Evolutionary conservation across 768 basidiomycete species (phyloP), one percentile per base, ranked within the genome.

Genomic region (Pleurotus tuoliensis): DNA sequence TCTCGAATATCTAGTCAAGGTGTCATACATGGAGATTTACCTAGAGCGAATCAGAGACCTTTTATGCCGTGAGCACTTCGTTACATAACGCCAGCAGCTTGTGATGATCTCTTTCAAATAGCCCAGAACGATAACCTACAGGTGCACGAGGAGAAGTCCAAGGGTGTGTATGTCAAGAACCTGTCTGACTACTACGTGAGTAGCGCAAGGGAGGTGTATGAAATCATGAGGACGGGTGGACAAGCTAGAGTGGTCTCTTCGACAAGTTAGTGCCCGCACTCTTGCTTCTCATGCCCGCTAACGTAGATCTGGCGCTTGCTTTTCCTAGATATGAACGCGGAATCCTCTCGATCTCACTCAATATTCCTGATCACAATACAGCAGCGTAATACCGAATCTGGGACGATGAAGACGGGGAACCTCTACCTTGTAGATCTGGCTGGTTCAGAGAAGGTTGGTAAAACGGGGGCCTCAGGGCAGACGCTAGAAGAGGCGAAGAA

Each of bases 1-100:
- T 70, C 76, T 99, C 57, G 97, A 99, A 72, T 99, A 99, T 71
- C 86, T 98, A 61, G 97, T 99, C 70, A 99, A 99, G 75, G 97
- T 98, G 51, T 97, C 94, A 37, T 99, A 98, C 72, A 98, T 99
- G 96, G 97, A 99, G 76, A 98, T 99, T 58, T 99, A 99, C 72
- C 81, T 98, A 59, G 97, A 99, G 73, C 85, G 88, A 60, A 93
- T 99, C 62, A 83, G 95, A 52, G 97, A 99, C 80, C 75, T 99
- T 55, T 81, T 99, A 54, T 89, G 94, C 58, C 97, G 96, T 98
- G 71, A 67, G 96, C 82, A 11, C 47, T n/a, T 30, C 18, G 43
- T 37, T 57, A 50, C 56, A 34, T 13, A 34, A 50, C 25, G 18
- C n/a, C 7, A 7, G 41, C 5, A 39, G 9, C 7, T 56, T 41